phyloP scores from a whole-genome alignment of 2,329 filamentous ascomycete species.

The Dactylellina drechsleri region DNA sequence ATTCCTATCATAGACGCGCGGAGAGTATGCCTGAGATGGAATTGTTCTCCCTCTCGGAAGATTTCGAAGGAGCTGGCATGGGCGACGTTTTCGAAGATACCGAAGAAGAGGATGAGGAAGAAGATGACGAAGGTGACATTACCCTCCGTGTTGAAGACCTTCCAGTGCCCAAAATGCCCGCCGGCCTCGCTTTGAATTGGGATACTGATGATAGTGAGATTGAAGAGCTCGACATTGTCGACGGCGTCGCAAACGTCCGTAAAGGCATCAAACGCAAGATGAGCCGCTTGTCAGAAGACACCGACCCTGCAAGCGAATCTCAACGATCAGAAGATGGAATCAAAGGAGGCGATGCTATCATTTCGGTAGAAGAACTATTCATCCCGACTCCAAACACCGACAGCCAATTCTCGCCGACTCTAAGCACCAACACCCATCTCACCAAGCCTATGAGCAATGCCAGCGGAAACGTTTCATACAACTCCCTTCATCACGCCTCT shows the following conservation, averaged over 20 bases:
- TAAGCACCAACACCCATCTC: conserved; percentile 36
- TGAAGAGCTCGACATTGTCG: conserved; percentile 58
- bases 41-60: conserved; percentile 72
- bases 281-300: conserved; percentile 53
- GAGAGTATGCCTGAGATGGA: conserved; percentile 83
- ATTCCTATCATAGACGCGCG: conserved; percentile 79
- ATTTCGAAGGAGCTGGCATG: conserved; percentile 74
- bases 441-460: conserved; percentile 52
- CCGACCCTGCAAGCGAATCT: conserved; percentile 58
- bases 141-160: conserved; percentile 53
- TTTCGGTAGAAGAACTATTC: conserved; percentile 39
- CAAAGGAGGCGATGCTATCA: conserved; percentile 34
- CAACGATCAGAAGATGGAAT: conserved; percentile 42
- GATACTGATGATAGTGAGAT: conserved; percentile 51
- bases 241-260: conserved; percentile 48
- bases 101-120: conserved; percentile 68
- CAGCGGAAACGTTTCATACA: conserved; percentile 39
- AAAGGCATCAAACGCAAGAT: conserved; percentile 55
- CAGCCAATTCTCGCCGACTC: conserved; percentile 38
- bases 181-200: conserved; percentile 44
- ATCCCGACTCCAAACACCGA: conserved; percentile 51
- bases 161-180: conserved; percentile 43
- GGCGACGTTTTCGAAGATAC: conserved; percentile 88
- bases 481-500: conserved; percentile 50
- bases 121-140: conserved; percentile 56